These are phyloP conservation scores for Monilinia fructicola DNA, from an alignment of 2,329 filamentous ascomycete species.

Conservation along the genomic window DNA sequence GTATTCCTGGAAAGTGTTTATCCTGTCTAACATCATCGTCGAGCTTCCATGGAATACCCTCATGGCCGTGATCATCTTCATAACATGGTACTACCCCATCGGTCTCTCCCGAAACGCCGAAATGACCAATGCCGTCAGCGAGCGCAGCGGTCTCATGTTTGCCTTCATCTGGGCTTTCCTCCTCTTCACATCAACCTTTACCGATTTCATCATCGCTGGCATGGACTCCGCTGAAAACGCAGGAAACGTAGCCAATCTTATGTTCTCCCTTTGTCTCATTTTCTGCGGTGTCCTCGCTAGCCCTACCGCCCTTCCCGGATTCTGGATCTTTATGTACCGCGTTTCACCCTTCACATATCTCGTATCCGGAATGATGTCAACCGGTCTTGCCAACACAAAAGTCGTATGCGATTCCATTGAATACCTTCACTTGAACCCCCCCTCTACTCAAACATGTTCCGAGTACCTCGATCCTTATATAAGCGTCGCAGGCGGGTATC, in stretches of 20 bases:
- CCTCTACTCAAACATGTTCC: constrained; percentile 55
- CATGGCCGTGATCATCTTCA: constrained; percentile 72
- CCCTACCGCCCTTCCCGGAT: constrained; percentile 62
- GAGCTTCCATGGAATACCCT: constrained; percentile 81
- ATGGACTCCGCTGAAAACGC: constrained; percentile 74
- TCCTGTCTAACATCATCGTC: constrained; percentile 73
- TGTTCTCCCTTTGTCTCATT: constrained; percentile 71
- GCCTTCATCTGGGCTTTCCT: constrained; percentile 74
- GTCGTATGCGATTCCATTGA: constrained; percentile 71
- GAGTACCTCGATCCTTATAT: constrained; percentile 59
- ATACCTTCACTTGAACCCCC: constrained; percentile 64
- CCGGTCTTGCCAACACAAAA: constrained; percentile 65
- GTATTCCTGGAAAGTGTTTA: constrained; percentile 69
- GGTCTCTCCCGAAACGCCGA: constrained; percentile 67
- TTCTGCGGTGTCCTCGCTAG: constrained; percentile 75
- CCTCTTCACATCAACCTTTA: constrained; percentile 79
- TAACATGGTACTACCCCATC: constrained; percentile 84
- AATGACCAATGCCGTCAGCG: constrained; percentile 56
- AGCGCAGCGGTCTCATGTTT: constrained; percentile 78
- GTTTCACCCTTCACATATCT: constrained; percentile 82
- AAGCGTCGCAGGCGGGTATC: constrained; percentile 50
- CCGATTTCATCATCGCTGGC: constrained; percentile 73
- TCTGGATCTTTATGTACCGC: constrained; percentile 87
- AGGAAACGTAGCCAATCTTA: constrained; percentile 72
- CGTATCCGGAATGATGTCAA: constrained; percentile 68